Evolutionary conservation across 495 filamentous ascomycete genomes (phyloP), one percentile per base, ranked within the genome.

Genomic region (Podospora pseudocomata): DNA sequence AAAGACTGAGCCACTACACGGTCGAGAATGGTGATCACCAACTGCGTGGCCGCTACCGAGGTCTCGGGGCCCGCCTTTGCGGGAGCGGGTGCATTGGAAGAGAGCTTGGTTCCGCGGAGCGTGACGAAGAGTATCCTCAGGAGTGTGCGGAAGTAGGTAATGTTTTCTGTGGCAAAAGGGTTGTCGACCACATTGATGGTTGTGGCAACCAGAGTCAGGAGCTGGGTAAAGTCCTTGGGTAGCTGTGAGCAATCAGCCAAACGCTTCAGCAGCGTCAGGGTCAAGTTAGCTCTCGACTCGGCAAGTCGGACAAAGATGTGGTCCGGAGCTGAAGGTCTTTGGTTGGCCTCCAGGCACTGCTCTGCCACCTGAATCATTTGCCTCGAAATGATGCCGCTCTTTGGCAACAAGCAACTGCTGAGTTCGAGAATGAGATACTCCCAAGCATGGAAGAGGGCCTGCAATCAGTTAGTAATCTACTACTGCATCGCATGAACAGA

Each of bases 361-460:
- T 86, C 83, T n/a, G 87, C 86, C n/a, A 92, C 89, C 60, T 86
- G 82, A 18, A 82, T 80, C 68, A 88, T 86, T 64, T 87, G 87
- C 75, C 88, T 88, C n/a, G 79, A 76, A 11, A 95, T 79, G 34
- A 87, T 83, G 9, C 79, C 78, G 63, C 90, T 85, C 53, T 82
- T 80, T 6, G 82, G 82, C 55, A 85, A 81, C 44, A 95, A 82
- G 67, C 88, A 88, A 18, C 85, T 83, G 72, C 89, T 92, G 58
- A 98, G 86, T 78, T 97, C 94, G 60, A 94, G 83, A 13, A 92
- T 88, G 15, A 99, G 87, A 61, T 90, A 88, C 76, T 92, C 94
- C 95, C 95, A 99, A 68, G 92, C 90, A 68, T 91, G 85, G 63
- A 97, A 88, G 44, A 99, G 87, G 65, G 83, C 83, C 90, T 93